phyloP scores from a whole-genome alignment of 176 grass and related monocot genomes.

The Musa beccarii region DNA sequence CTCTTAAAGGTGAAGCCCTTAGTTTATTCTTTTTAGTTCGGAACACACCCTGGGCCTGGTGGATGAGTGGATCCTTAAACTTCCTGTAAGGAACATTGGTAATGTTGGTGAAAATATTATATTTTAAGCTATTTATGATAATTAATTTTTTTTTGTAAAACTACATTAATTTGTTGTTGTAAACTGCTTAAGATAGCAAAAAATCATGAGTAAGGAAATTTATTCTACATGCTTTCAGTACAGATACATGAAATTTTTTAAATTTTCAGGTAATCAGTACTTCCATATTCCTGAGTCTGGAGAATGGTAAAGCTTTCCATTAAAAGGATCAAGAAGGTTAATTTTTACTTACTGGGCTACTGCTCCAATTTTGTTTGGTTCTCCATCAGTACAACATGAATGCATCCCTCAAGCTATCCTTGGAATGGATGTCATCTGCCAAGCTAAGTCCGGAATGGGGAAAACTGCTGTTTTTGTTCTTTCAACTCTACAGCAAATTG shows the following conservation, averaged over 20 bases:
- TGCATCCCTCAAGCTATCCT: constrained; percentile 99
- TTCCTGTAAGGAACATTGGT: too few relatives aligned
- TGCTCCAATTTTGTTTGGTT: constrained; percentile 92
- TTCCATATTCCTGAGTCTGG: constrained; percentile 49
- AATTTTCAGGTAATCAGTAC: constrained; percentile 71
- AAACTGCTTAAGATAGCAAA: too few relatives aligned
- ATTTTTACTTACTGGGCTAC: constrained; percentile 89
- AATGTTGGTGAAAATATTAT: too few relatives aligned
- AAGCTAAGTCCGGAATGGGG: constrained; percentile 99
- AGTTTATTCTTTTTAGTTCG: too few relatives aligned
- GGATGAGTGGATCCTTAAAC: too few relatives aligned
- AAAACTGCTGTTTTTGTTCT: constrained; percentile 98
- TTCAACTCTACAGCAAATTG: constrained; percentile 89
- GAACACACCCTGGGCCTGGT: too few relatives aligned
- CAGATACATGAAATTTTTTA: neutral
- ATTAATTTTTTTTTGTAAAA: too few relatives aligned
- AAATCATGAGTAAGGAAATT: too few relatives aligned
- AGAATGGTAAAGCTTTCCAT: constrained; percentile 85
- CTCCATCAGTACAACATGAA: constrained; percentile 97
- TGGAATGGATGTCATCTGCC: constrained; percentile 98
- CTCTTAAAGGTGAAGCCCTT: too few relatives aligned
- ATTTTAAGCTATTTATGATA: too few relatives aligned
- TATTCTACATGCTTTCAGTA: too few relatives aligned
- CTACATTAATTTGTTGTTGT: too few relatives aligned
- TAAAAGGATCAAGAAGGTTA: constrained; percentile 66